These are phyloP conservation scores for Lithospermum erythrorhizon DNA, from an alignment of 257 asterid species.

Conservation along the genomic window DNA sequence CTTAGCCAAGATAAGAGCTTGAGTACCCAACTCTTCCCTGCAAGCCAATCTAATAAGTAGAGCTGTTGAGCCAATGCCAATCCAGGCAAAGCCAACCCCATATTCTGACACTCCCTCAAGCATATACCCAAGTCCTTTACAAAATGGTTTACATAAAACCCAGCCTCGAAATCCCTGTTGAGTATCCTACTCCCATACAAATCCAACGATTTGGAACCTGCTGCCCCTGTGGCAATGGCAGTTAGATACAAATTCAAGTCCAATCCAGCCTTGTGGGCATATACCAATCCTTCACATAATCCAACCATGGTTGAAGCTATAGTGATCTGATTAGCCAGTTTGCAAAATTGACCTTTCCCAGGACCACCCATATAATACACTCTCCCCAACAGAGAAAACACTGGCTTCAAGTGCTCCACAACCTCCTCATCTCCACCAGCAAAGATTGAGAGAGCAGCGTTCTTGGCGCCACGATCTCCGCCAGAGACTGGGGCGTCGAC, in stretches of 20 bases:
- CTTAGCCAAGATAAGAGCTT: slow-evolving; percentile 68
- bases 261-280: slow-evolving; percentile 73
- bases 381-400: slow-evolving; percentile 45
- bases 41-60: slow-evolving; percentile 69
- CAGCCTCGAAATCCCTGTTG: slow-evolving; percentile 73
- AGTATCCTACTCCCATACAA: slow-evolving; percentile 65
- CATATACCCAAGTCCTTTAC: slow-evolving; percentile 95
- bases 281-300: slow-evolving; percentile 67
- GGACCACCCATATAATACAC: slow-evolving; percentile 86
- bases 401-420: slow-evolving; percentile 35
- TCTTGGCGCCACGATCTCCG: slow-evolving; percentile 80
- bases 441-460: slow-evolving; percentile 69
- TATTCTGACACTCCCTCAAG: slow-evolving; percentile 78
- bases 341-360: slow-evolving; percentile 85
- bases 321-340: slow-evolving; percentile 69
- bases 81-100: slow-evolving; percentile 86
- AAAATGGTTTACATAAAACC: slow-evolving; percentile 86
- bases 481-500: slow-evolving; percentile 91
- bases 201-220: slow-evolving; percentile 82
- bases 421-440: slow-evolving; percentile 67
- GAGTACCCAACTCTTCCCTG: slow-evolving; percentile 79
- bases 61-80: slow-evolving; percentile 87
- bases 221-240: slow-evolving; percentile 83
- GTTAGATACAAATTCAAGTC: slow-evolving; percentile 35
- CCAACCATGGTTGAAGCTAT: slow-evolving; percentile 83